Evolutionary conservation across 2,329 filamentous ascomycete genomes (phyloP), one percentile per base, ranked within the genome.

Genomic region (Pseudonectria foliicola): DNA sequence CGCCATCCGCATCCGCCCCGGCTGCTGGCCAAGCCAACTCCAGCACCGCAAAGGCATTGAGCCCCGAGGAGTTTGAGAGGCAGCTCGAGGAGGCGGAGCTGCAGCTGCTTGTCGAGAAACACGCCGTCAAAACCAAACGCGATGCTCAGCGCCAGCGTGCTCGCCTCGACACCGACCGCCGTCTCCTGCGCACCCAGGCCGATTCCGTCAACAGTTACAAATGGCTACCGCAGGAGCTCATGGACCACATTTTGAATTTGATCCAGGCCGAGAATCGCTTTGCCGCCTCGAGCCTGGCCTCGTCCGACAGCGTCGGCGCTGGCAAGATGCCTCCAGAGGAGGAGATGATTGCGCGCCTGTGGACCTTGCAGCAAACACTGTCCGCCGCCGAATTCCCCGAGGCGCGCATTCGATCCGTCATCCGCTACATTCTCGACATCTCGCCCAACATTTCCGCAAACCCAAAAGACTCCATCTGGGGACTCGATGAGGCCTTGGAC

Each of bases 31-130:
- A 52, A 38, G 38, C 50, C 43, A 46, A 33, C 18, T 27, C 34
- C 37, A 46, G 35, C 11, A 23, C 36, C 25, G 32, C 63, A 34
- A 64, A 75, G 35, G 65, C 74, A 18, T 63, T 90, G 45, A 86
- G 77, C 31, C 82, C 90, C 1, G 90, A 95, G 55, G 86, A 96
- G 57, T 83, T 95, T 33, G 92, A 95, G 55, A 80, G 69, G 44
- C 86, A 94, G 52, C 73, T 96, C 12, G 87, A 95, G 57, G 82
- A 88, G 50, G 83, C 87, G n/a, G 87, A 94, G 51, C 68, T 98
- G 25, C 89, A 96, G 59, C 64, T 85, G 14, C 66, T 95, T 6
- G 82, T 96, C 12, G 90, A 96, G 44, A 92, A 88, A 54, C 68
- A 90, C 60, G 81, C 82, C 0, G 65, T 75, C 27, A 95, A 90